Evolutionary conservation across 139 green algal species (phyloP).

Genomic region (Chlamydomonas sp.): DNA sequence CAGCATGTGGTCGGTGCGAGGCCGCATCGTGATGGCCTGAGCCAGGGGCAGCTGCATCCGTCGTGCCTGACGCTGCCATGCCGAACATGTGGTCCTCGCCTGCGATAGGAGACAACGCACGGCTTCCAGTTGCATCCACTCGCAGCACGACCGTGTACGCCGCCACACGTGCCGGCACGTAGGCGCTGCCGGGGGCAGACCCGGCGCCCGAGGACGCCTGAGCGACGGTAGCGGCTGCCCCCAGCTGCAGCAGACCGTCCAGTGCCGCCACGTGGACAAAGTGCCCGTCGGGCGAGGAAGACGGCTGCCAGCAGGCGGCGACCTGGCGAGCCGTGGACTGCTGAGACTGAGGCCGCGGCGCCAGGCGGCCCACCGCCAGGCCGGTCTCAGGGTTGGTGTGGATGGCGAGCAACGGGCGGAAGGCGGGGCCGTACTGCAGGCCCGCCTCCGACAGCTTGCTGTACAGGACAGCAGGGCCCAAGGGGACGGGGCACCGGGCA

Average conservation of each 20-base stretch:
- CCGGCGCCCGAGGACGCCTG: background rate
- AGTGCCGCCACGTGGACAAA: constrained; percentile 56
- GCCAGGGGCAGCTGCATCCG: background rate
- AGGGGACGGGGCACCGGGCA: constrained; percentile 48
- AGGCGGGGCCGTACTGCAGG: constrained; percentile 76
- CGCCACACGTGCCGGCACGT: constrained; percentile 69
- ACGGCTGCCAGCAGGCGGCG: too few relatives aligned
- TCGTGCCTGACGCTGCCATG: background rate
- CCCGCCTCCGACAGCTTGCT: constrained; percentile 54
- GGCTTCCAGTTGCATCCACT: background rate
- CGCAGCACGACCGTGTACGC: background rate
- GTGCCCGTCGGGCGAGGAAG: constrained; percentile 29
- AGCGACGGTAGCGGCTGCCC: constrained; percentile 39
- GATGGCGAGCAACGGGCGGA: constrained; percentile 47
- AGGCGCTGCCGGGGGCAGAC: background rate
- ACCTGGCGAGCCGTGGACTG: too few relatives aligned
- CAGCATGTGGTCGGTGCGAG: constrained; percentile 55
- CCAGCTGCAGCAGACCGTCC: constrained; percentile 67
- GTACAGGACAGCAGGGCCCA: constrained; percentile 53
- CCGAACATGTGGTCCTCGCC: background rate
- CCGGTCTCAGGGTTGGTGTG: constrained; percentile 14
- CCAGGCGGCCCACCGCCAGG: background rate
- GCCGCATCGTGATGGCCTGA: background rate
- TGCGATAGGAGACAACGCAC: too few relatives aligned
- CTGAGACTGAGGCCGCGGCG: too few relatives aligned